A percentile compares a stretch with the other conserved stretches of the same genome.
Evolutionary conservation across 2,329 filamentous ascomycete species (phyloP).

Genomic region (Paracamarosporium sp.): DNA sequence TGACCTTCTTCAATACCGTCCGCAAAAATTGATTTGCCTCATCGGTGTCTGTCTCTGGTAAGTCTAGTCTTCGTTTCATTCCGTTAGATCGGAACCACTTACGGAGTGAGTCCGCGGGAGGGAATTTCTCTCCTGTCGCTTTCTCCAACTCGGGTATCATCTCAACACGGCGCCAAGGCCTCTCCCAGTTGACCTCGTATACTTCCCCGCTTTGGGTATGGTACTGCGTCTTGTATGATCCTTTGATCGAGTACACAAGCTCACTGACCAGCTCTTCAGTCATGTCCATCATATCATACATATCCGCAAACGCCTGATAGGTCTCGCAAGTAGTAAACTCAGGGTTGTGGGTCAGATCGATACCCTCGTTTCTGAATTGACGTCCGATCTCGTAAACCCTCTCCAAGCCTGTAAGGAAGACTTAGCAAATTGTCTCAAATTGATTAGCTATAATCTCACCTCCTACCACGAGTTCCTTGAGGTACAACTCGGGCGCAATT

Average conservation of each 20-base stretch:
- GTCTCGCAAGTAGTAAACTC: slow-evolving; percentile 99
- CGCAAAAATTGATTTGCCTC: slow-evolving; percentile 87
- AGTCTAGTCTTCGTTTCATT: neutral
- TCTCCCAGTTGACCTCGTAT: slow-evolving; percentile 94
- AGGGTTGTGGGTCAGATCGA: slow-evolving; percentile 94
- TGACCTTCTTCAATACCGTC: slow-evolving; percentile 81
- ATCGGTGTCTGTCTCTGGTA: slow-evolving; percentile 78
- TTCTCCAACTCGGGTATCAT: slow-evolving; percentile 96
- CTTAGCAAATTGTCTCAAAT: neutral
- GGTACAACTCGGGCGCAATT: slow-evolving; percentile 91
- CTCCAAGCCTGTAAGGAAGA: slow-evolving; percentile 66
- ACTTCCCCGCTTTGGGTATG: slow-evolving; percentile 84
- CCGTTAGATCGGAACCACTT: neutral
- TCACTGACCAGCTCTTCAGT: slow-evolving; percentile 93
- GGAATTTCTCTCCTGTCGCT: slow-evolving; percentile 91
- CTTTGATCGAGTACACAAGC: slow-evolving; percentile 87
- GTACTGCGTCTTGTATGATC: slow-evolving; percentile 84
- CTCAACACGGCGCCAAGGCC: slow-evolving; percentile 89
- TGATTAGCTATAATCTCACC: slow-evolving; percentile 43
- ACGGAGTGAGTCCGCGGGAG: slow-evolving; percentile 68
- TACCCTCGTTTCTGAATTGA: slow-evolving; percentile 93
- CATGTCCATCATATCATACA: slow-evolving; percentile 87
- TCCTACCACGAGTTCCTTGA: slow-evolving; percentile 96
- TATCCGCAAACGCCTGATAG: slow-evolving; percentile 74
- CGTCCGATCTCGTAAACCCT: slow-evolving; percentile 95